Evolutionary conservation across 306 rosid species (phyloP), one percentile per base, ranked within the genome.

Genomic region (Ziziphus jujuba): DNA sequence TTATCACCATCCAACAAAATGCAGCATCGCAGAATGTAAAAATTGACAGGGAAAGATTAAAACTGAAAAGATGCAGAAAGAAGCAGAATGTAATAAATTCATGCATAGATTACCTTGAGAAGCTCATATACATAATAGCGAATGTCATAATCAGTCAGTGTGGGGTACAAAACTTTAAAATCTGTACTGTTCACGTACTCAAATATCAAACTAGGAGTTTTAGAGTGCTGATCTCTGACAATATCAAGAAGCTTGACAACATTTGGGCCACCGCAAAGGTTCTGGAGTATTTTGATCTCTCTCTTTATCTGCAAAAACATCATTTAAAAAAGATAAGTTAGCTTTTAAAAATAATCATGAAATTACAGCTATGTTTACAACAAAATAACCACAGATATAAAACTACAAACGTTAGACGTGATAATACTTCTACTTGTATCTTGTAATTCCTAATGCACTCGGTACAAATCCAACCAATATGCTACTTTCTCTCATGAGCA

Each of bases 181-280:
- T 91, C 97, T 58, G 97, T 86, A 81, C 86, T 91, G 84, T 91
- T 91, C 78, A 91, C 97, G 77, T 80, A 88, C 81, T 91, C 97
- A 72, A 91, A 91, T 63, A 91, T 82, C 78, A 91, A 72, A 84
- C 97, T 88, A 34, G 97, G 97, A 58, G 95, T 91, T 77, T 91
- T 91, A 15, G 97, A 91, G 77, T 88, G 92, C 72, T 88, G 96
- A 72, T 88, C 97, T 74, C 97, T 83, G 50, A 91, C 97, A 73
- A 84, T 84, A 70, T 91, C 97, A 76, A 84, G 87, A 77, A 90
- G 87, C 91, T 90, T 90, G 65, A 90, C 95, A 51, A 91, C 56
- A 77, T 91, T 91, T n/a, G 97, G 95, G 17, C 97, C 97, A 22
- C 97, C 97, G 53, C 97, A 91, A 61, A 91, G 89, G 85, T 91